Percentiles rank a stretch among this genome's conserved stretches.
These are phyloP conservation scores for Myxozyma vanderwaltii DNA, from an alignment of 805 yeast genomes.

Conservation along the genomic window DNA sequence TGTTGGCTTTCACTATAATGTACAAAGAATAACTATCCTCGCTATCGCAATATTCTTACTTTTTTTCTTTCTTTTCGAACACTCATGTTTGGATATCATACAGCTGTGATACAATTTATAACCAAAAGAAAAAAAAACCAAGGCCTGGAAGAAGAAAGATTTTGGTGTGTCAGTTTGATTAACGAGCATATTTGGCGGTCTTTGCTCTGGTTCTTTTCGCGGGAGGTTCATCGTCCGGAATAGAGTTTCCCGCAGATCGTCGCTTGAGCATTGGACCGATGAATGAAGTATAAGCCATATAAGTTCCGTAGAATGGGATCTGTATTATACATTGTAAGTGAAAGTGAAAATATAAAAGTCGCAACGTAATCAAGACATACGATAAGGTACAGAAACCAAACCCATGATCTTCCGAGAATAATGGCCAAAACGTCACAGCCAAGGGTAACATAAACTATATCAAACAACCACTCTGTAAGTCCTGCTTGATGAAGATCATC, in stretches of 20 bases:
- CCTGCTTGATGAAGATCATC: slow-evolving; percentile 64
- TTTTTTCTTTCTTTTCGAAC: neutral
- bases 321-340: neutral
- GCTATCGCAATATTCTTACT: neutral
- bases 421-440: slow-evolving; percentile 56
- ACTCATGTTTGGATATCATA: neutral
- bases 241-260: slow-evolving; percentile 5
- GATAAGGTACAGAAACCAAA: slow-evolving; percentile 58
- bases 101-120: neutral
- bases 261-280: slow-evolving; percentile 28
- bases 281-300: slow-evolving; percentile 26
- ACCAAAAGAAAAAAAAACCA: too few relatives aligned
- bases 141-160: too few relatives aligned
- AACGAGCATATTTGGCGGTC: slow-evolving; percentile 23
- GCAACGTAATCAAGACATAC: slow-evolving; percentile 34
- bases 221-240: slow-evolving; percentile 3
- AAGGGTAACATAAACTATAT: slow-evolving; percentile 67
- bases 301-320: slow-evolving; percentile 28
- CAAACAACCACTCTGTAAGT: slow-evolving; percentile 71
- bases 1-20: neutral
- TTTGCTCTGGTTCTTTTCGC: slow-evolving; percentile 7
- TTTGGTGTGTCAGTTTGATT: neutral
- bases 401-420: slow-evolving; percentile 56
- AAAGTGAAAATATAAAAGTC: neutral
- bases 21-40: neutral